Base-by-base conservation (phyloP, 805 yeast species). In the Wickerhamiella sorbophila region DNA sequence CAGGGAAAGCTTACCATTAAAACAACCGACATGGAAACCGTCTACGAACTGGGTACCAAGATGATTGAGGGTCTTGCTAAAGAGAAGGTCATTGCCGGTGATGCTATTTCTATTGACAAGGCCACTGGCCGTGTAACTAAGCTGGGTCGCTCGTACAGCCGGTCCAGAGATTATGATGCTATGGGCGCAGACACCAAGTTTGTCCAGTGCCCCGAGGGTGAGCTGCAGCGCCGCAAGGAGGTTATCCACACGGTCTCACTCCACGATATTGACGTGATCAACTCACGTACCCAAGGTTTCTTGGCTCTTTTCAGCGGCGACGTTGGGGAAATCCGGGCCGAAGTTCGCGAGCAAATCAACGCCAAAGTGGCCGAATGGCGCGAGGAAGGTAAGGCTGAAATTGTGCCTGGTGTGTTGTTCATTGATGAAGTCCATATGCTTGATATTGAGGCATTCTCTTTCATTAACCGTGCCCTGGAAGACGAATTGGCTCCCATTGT, bases 341-440 rank as follows among this genome's bases (percentile, higher is more conserved):
- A 91, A 61, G 86, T 91, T 22, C 77, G 99, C 62, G 93, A 84
- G 52, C 97, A 91, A 67, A 93, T 91, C 59, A 91, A 91, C 65
- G 78, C 87, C 35, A 87, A 91, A 65, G 95, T 91, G 41, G 94
- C 93, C 17, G 96, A 91, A 64, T 91, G 96, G 94, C 85, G 82
- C 56, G 97, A 91, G 65, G 97, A 91, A 69, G 97, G 98, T 46
- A 91, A 91, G 62, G 98, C 98, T 39, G 67, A 88, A 60, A 85
- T 91, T 50, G 85, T 85, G 33, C 97, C 98, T 12, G 99, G 99
- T 54, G 99, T 91, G 15, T 68, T 91, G 52, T 91, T 91, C 62
- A 86, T 91, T 52, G 99, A 91, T 63, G 99, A 91, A 66, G 96
- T 87, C 39, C 95, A 91, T 64, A 91, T 91, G 97, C 75, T 91